These are phyloP conservation scores for Colletotrichum euphorbiae DNA, from an alignment of 2,329 filamentous ascomycete genomes.

Conservation along the genomic window DNA sequence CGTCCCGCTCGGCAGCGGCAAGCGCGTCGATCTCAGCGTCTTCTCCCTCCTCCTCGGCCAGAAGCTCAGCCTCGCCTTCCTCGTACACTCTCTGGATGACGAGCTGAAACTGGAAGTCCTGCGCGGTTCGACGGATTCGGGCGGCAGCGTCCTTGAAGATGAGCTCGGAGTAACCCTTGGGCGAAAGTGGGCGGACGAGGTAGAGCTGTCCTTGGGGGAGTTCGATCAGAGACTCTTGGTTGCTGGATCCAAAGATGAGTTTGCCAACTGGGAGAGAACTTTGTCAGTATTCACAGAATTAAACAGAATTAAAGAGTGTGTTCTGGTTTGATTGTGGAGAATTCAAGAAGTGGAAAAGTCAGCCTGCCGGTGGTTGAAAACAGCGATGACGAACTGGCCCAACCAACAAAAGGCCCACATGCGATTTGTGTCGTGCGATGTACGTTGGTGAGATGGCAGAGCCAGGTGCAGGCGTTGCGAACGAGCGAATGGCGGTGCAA, in stretches of 20 bases:
- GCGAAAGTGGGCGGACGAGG: constrained; percentile 92
- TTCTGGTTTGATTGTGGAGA: not conserved
- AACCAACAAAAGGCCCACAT: not conserved
- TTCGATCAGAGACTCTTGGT: constrained; percentile 93
- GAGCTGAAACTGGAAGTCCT: constrained; percentile 97
- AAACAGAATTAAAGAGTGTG: not conserved
- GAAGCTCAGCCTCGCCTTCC: constrained; percentile 92
- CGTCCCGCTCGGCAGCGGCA: constrained; percentile 83
- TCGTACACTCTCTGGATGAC: constrained; percentile 97
- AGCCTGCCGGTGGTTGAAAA: constrained; percentile 6
- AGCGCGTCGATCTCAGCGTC: constrained; percentile 82
- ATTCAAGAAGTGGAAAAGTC: constrained; percentile 8
- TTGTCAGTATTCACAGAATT: constrained; percentile 22
- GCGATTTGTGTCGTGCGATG: not conserved
- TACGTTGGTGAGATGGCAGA: too few species aligned
- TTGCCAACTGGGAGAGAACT: constrained; percentile 76
- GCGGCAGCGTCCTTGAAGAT: constrained; percentile 98
- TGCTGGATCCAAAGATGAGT: constrained; percentile 87
- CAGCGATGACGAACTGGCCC: constrained; percentile 17
- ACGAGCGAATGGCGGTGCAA: constrained; percentile 33
- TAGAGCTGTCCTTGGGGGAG: constrained; percentile 97
- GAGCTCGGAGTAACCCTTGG: constrained; percentile 97
- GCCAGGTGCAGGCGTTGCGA: not conserved
- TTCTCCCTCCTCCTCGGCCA: constrained; percentile 89
- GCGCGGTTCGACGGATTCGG: constrained; percentile 90